phyloP scores from a whole-genome alignment of 257 asterid species.

The Coffea canephora region DNA sequence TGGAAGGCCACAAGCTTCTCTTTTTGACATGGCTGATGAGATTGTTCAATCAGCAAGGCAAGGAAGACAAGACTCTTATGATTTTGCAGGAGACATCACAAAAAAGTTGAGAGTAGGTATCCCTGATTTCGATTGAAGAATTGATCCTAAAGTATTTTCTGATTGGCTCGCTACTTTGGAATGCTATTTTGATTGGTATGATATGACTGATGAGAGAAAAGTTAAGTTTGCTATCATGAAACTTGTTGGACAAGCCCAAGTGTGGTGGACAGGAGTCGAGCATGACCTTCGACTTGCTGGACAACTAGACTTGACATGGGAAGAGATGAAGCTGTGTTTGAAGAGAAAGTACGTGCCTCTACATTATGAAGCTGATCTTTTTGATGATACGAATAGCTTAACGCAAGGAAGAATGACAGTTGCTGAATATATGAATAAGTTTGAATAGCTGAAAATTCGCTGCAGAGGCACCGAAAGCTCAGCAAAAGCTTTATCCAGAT shows the following conservation, averaged over 20 bases:
- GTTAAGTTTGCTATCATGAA: background rate
- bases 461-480: background rate
- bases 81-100: background rate
- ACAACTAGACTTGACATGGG: background rate
- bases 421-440: background rate
- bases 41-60: background rate
- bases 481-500: background rate
- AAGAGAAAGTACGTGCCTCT: background rate
- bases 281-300: background rate
- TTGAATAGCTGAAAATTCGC: background rate
- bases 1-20: background rate
- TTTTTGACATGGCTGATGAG: background rate
- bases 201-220: background rate
- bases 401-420: background rate
- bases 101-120: background rate
- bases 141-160: background rate
- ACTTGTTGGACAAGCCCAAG: background rate
- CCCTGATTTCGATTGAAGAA: background rate
- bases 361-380: background rate
- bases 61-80: background rate
- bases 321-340: background rate
- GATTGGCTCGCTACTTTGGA: background rate
- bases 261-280: background rate
- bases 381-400: background rate
- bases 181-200: background rate